phyloP scores from a whole-genome alignment of 1,284 basidiomycete species.

The Mycosarcoma maydis region DNA sequence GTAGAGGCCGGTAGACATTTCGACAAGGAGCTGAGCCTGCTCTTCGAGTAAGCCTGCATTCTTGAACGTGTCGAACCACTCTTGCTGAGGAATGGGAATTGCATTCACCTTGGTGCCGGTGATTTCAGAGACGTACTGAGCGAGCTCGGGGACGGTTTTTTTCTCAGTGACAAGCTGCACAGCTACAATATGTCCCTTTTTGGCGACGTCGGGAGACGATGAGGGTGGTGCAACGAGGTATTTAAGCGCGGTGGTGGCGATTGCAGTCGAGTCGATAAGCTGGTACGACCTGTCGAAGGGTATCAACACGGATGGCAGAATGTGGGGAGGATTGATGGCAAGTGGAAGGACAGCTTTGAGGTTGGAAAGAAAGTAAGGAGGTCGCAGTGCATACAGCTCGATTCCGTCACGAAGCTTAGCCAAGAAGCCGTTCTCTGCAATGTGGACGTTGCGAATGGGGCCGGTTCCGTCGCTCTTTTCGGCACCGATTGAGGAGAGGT shows the following conservation, averaged over 20 bases:
- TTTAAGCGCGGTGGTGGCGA: constrained; percentile 24
- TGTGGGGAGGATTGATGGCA: constrained; percentile 23
- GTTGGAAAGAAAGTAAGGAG: constrained; percentile 20
- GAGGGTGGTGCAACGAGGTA: constrained; percentile 9
- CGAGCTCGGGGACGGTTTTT: constrained; percentile 26
- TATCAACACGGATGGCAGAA: constrained; percentile 19
- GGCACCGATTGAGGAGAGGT: constrained; percentile 23
- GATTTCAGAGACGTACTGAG: constrained; percentile 14
- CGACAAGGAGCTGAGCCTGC: constrained; percentile 3
- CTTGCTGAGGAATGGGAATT: constrained; percentile 17
- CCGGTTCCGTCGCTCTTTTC: constrained; percentile 17
- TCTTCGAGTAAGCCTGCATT: constrained; percentile 20
- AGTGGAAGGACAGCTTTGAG: constrained; percentile 13
- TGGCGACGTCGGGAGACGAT: background rate
- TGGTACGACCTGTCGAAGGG: constrained; percentile 19
- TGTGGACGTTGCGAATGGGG: constrained; percentile 10
- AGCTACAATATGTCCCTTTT: constrained; percentile 12
- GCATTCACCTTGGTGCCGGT: constrained; percentile 12
- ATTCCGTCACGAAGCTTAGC: constrained; percentile 16
- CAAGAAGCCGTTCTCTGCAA: constrained; percentile 16
- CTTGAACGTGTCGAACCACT: constrained; percentile 18
- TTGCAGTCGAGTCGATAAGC: constrained; percentile 5
- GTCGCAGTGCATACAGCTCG: constrained; percentile 8
- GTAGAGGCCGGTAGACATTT: constrained; percentile 6
- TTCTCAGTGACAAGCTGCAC: constrained; percentile 11